Base-by-base conservation (phyloP, 306 rosid genomes). In the Erythrophleum fordii region DNA sequence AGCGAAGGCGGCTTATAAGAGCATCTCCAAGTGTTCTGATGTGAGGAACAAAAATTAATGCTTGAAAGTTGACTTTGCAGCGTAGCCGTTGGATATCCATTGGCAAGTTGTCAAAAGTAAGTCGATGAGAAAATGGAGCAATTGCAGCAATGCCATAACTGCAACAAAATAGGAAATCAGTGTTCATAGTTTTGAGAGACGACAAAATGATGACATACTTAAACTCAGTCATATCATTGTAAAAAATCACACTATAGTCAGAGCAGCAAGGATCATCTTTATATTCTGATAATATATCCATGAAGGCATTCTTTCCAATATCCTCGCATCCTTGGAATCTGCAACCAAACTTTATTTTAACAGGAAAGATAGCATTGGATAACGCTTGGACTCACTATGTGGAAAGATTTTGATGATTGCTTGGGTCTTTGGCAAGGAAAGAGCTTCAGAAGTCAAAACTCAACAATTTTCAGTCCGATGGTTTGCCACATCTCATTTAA, bases 101-200 rank as follows among this genome's bases (percentile, higher is more conserved):
- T 45, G 99, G 93, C 83, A 95, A 80, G 89, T 86, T 95, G 90
- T 95, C 98, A 84, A 91, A 95, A 72, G 91, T 81, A 77, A 95
- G 85, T 44, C 99, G 99, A 69, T 95, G 99, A 75, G 99, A 95
- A 84, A 95, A 95, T 28, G 99, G 99, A 45, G 99, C 84, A 31
- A 95, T 88, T 37, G 99, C 99, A 90, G 99, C 97, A 75, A 95
- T 81, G 41, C 97, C 99, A 79, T 90, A 91, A 83, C 99, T 95
- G 91, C 55, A 74, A 45, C 28, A 37, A 17, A 76, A 73, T 13
- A 29, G 12, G 44, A 44, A 72, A 59, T 82, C 51, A 79, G 23
- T 83, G 60, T 67, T 80, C 42, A 64, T 28, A 18, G 14, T 53
- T 59, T 58, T 7, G 28, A 68, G 42, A 60, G 77, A 68, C 8